These are phyloP conservation scores for Favolaschia claudopus DNA, from an alignment of 768 basidiomycete genomes.

Conservation along the genomic window DNA sequence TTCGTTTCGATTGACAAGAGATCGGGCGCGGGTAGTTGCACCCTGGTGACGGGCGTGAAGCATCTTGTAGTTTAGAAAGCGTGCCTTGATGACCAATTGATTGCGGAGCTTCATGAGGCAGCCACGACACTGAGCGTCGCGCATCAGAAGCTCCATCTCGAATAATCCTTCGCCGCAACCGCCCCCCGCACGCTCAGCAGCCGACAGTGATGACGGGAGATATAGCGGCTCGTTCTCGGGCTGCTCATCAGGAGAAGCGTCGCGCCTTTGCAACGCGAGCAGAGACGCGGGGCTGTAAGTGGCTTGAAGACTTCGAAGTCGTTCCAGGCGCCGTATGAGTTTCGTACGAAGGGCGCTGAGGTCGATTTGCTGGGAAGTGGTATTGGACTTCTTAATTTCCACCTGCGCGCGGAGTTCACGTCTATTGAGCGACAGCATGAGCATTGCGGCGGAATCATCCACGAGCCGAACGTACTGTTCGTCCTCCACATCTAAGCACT, in stretches of 20 bases:
- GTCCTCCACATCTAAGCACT: conserved; percentile 31
- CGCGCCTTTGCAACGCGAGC: neutral
- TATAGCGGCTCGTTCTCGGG: neutral
- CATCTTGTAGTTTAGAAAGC: conserved; percentile 1
- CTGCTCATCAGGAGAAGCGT: neutral
- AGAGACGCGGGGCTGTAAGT: no score
- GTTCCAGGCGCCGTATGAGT: no score
- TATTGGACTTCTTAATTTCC: no score
- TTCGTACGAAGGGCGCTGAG: no score
- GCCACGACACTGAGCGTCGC: conserved; percentile 4
- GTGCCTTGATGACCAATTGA: conserved; percentile 10
- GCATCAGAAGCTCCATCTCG: conserved; percentile 3
- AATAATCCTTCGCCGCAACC: neutral
- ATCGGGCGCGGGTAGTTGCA: conserved; percentile 3
- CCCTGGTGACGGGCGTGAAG: conserved; percentile 6
- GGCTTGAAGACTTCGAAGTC: no score
- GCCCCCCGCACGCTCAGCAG: neutral
- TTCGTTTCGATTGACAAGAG: conserved; percentile 6
- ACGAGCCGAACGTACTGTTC: conserved; percentile 37
- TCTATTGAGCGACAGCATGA: no score
- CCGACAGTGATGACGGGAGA: neutral
- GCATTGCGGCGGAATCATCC: no score
- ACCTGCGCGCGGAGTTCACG: no score
- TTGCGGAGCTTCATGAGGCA: conserved; percentile 1
- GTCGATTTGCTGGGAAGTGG: no score